phyloP scores from a whole-genome alignment of 78 protist species.

The Acrasis kona region DNA sequence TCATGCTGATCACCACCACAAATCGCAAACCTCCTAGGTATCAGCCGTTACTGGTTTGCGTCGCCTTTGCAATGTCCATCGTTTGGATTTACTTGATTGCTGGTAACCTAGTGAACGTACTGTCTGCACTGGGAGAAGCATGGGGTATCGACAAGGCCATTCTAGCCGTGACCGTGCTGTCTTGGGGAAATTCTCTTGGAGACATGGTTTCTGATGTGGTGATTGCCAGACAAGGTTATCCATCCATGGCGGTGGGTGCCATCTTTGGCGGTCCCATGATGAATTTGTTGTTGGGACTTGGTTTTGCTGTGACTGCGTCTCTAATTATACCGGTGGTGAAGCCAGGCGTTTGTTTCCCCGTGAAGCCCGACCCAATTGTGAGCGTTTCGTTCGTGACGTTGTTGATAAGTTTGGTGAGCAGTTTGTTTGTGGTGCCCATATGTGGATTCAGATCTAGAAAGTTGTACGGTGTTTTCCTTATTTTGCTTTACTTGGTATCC shows the following conservation, averaged over 20 bases:
- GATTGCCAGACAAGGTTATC: slow-evolving; percentile 10
- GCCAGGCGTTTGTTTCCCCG: not conserved
- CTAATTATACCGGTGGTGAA: not conserved
- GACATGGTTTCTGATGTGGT: slow-evolving; percentile 15
- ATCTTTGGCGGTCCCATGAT: slow-evolving; percentile 16
- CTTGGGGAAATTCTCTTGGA: too few species aligned
- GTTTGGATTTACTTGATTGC: slow-evolving; percentile 8
- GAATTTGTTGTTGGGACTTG: slow-evolving; percentile 13
- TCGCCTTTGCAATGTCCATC: not conserved
- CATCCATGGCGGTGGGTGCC: slow-evolving; percentile 24
- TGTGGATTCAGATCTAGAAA: not conserved
- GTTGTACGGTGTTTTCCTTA: not conserved
- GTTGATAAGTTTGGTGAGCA: not conserved
- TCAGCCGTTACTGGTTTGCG: not conserved
- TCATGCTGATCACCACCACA: not conserved
- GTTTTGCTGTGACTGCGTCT: not conserved
- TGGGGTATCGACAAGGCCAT: too few species aligned
- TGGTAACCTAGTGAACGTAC: not conserved
- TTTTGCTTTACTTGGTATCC: not conserved
- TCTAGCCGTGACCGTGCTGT: too few species aligned
- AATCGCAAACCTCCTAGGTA: not conserved
- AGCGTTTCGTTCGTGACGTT: not conserved
- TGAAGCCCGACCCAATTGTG: not conserved
- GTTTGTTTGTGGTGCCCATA: not conserved
- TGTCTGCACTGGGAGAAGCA: not conserved